phyloP scores from a whole-genome alignment of 257 asterid species.

The Phtheirospermum japonicum region DNA sequence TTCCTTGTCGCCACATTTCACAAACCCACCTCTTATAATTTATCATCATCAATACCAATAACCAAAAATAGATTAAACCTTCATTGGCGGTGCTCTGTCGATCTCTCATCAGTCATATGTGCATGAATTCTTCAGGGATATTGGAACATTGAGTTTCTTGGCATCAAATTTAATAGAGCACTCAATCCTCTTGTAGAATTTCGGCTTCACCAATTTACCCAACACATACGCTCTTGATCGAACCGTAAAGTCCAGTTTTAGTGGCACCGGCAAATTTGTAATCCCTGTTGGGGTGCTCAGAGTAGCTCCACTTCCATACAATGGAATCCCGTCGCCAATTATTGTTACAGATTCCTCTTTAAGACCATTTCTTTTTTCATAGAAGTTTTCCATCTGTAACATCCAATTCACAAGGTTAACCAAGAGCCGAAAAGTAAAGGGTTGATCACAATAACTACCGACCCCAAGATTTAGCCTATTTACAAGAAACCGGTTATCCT shows the following conservation, averaged over 20 bases:
- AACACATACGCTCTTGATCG: conserved; percentile 67
- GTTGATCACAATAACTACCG: not conserved
- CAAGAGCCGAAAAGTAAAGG: not conserved
- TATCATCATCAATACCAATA: not conserved
- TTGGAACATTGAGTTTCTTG: conserved; percentile 45
- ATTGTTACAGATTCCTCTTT: conserved; percentile 45
- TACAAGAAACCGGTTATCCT: not conserved
- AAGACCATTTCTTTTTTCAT: conserved; percentile 48
- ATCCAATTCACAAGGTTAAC: not conserved
- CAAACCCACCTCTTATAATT: not conserved
- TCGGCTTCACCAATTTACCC: conserved; percentile 76
- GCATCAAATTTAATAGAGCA: conserved; percentile 48
- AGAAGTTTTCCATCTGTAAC: conserved; percentile 61
- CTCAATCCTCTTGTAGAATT: conserved; percentile 49
- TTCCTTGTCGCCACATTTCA: no score
- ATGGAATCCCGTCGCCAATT: conserved; percentile 61
- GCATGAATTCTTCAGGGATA: conserved; percentile 55
- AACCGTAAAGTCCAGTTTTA: conserved; percentile 55
- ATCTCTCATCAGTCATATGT: conserved; percentile 37
- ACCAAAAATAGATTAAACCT: no score
- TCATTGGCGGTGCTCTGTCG: not conserved
- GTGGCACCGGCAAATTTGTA: conserved; percentile 47
- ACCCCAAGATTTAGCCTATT: not conserved
- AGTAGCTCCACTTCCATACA: conserved; percentile 74
- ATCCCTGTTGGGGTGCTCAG: conserved; percentile 57